Base-by-base conservation (phyloP, 768 basidiomycete species). In the Lyophyllum decastes region DNA sequence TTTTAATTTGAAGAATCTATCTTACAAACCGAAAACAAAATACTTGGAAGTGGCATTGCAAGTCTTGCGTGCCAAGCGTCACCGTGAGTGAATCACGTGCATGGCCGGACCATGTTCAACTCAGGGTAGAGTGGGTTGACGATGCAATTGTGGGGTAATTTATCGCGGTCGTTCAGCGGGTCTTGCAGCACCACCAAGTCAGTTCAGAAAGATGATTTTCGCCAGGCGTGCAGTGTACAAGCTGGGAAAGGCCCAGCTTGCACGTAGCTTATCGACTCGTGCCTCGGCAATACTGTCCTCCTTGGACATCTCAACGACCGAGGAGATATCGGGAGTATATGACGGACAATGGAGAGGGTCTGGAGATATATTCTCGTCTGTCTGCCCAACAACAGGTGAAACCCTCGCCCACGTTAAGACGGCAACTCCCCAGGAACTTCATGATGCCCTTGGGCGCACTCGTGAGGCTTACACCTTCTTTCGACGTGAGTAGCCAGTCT, bases 301-400 rank as follows among this genome's bases (percentile, higher is more conserved):
- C 1, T 69, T 93, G 50, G 86, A 84, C 62, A 83, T 94, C 55
- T 77, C 79, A 7, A 76, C 78, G 5, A 69, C 75, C n/a, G 74
- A 76, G 12, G 87, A 88, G 50, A 65, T 91, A 16, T 72, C 79
- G 11, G 92, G 93, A 2, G 89, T 94, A 17, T 95, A 91, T 66
- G 88, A 94, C 66, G 92, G 92, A 34, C 73, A 80, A 63, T 95
- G 93, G 93, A 76, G 79, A 55, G 93, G 92, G 21, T 80, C 82
- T 19, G 93, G 93, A 2, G 87, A 89, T 52, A 55, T 90, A 4
- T 66, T 90, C 17, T 75, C 82, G 62, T 92, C 89, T 51, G 67
- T 83, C 17, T 96, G 94, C 70, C 94, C 94, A 14, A 85, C 92
- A 9, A 96, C 94, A 16, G 94, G 94, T 2, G 94, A 96, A 68